Evolutionary conservation across 768 basidiomycete species (phyloP).

Genomic region (Tulasnella sp.): DNA sequence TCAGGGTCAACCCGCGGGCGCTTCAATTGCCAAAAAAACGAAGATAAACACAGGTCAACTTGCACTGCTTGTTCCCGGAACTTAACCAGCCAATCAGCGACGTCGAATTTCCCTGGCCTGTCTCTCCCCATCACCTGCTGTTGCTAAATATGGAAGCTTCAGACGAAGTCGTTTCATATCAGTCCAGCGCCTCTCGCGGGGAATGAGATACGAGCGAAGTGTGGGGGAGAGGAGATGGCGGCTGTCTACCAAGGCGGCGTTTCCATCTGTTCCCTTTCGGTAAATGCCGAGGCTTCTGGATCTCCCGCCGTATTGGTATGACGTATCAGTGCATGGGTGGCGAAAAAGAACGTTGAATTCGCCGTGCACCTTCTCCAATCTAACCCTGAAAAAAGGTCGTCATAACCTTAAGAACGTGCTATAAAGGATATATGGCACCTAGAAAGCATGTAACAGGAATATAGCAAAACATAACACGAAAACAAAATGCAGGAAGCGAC

Average conservation of each 20-base stretch:
- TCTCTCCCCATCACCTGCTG: background rate
- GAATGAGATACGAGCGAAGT: background rate
- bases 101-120: background rate
- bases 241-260: background rate
- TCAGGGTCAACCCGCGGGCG: background rate
- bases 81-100: background rate
- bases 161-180: background rate
- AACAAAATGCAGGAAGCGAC: background rate
- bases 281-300: background rate
- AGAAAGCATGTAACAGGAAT: background rate
- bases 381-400: too few relatives aligned
- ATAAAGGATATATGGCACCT: background rate
- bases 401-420: too few relatives aligned
- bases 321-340: background rate
- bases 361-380: background rate
- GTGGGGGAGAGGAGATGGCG: background rate
- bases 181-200: background rate
- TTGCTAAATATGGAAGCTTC: background rate
- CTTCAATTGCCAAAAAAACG: too few relatives aligned
- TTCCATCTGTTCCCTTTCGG: background rate
- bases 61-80: background rate
- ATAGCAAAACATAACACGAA: background rate
- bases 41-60: constrained; percentile 1
- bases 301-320: background rate
- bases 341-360: too few relatives aligned